Base-by-base conservation (phyloP, 352 stramenopile species). In the Phytophthora fragariae region DNA sequence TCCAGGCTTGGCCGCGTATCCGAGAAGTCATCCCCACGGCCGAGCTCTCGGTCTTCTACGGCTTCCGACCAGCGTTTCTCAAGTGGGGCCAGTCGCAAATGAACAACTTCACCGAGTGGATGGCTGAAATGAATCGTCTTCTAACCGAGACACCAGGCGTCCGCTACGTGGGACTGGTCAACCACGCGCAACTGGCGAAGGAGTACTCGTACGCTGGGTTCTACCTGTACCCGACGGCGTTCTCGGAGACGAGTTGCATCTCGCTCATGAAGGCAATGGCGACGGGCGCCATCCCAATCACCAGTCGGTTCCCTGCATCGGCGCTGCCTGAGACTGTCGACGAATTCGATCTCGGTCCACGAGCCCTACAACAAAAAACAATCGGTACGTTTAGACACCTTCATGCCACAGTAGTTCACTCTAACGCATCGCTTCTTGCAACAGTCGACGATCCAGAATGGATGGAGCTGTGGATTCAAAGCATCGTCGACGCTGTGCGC, bases 261-360 rank as follows among this genome's bases (percentile, higher is more conserved):
- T 94, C 95, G 5, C 76, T 98, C 46, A 98, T 98, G 86, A 98
- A 98, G 68, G 92, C 92, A 5, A 97, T 98, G 91, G 84, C 83
- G 3, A 88, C 89, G 52, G 95, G 94, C 15, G 89, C 90, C 2
- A 91, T 98, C 57, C 94, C 95, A 19, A 92, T 98, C 68, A 98
- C 94, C 27, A 96, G 80, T 71, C 80, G 84, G 0, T 94, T 85
- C 64, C 61, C 68, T 3, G 39, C 65, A 8, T 98, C 91, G 1
- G 89, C 84, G 3, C 57, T 97, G 17, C 56, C 70, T 17, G 92
- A 96, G 59, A 93, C 94, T 8, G 80, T 79, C 10, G 74, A 59
- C 14, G 63, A 59, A 17, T 97, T 87, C 39, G 92, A 98, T 69
- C 75, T 98, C 37, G 92, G 92, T 11, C 92, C 91, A 31, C 62